Conservation (phyloP, 2,329 filamentous ascomycete species). For the Cadophora gregata region DNA sequence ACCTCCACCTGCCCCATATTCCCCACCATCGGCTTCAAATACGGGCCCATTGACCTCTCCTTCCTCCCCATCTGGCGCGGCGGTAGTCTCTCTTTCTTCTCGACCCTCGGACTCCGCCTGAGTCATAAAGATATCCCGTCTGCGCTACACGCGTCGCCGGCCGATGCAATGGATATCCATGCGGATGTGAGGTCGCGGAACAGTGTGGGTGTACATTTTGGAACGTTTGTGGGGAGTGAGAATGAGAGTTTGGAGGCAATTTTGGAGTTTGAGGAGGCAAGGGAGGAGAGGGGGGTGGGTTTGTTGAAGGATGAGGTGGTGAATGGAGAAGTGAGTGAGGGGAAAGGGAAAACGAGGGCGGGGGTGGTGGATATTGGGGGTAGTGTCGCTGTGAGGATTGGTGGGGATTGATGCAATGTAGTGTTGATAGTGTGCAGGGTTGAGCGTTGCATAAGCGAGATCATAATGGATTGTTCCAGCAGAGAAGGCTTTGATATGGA, state of each 20-base stretch:
- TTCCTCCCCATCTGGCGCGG: slow-evolving; percentile 80
- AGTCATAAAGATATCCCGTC: slow-evolving; percentile 34
- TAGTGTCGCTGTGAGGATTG: background rate
- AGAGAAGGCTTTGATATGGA: too few species aligned
- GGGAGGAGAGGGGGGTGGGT: background rate
- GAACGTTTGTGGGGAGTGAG: background rate
- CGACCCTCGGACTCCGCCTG: slow-evolving; percentile 32
- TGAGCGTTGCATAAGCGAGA: background rate
- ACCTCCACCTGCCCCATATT: slow-evolving; percentile 82
- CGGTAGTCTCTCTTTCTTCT: slow-evolving; percentile 35
- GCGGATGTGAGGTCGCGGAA: background rate
- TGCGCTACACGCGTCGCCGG: slow-evolving; percentile 31
- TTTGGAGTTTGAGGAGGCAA: background rate
- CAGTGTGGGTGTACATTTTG: background rate
- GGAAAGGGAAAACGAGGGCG: background rate
- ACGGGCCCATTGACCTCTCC: slow-evolving; percentile 87
- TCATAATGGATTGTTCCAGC: too few species aligned
- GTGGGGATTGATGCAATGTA: background rate
- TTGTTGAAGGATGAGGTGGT: background rate
- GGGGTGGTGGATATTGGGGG: background rate
- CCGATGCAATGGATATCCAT: slow-evolving; percentile 23
- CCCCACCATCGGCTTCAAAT: slow-evolving; percentile 76
- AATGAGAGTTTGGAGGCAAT: background rate
- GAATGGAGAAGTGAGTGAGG: background rate
- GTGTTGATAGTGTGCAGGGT: background rate